Conservation (phyloP, 352 stramenopile genomes). For the Phytophthora lateralis region DNA sequence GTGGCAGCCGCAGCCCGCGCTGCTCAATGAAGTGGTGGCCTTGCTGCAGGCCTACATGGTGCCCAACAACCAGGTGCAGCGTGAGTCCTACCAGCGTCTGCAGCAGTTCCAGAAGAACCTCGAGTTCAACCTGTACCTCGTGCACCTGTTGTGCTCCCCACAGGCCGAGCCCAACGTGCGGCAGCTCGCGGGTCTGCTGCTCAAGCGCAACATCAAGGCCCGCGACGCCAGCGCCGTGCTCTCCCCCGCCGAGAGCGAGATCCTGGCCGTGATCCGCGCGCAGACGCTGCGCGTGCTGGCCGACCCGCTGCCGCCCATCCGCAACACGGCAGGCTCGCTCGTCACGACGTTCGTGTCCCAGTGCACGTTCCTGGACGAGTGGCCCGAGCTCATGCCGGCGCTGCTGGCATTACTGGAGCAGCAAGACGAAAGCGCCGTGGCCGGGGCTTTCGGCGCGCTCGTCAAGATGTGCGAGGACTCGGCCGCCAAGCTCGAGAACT, state of each 20-base stretch:
- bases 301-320: constrained; percentile 71
- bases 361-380: constrained; percentile 89
- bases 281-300: constrained; percentile 74
- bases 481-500: constrained; percentile 89
- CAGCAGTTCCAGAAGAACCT: constrained; percentile 90
- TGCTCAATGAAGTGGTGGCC: constrained; percentile 79
- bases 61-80: constrained; percentile 87
- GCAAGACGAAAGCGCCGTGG: constrained; percentile 67
- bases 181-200: constrained; percentile 78
- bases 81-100: constrained; percentile 80
- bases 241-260: constrained; percentile 64
- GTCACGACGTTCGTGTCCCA: constrained; percentile 88
- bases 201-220: constrained; percentile 90
- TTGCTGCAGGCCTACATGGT: constrained; percentile 84
- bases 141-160: constrained; percentile 76
- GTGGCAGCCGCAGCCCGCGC: constrained; percentile 79
- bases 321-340: constrained; percentile 76
- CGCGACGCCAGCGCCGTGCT: constrained; percentile 61
- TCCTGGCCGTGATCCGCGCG: constrained; percentile 81
- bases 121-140: constrained; percentile 90
- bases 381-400: constrained; percentile 86
- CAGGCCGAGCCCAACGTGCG: constrained; percentile 70
- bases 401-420: constrained; percentile 66
- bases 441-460: constrained; percentile 85
- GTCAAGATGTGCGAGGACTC: constrained; percentile 92